A percentile compares a stretch with the other conserved stretches of the same genome.
Evolutionary conservation across 1,139 yeast species (phyloP).

Genomic region (Debaryomyces singareniensis): DNA sequence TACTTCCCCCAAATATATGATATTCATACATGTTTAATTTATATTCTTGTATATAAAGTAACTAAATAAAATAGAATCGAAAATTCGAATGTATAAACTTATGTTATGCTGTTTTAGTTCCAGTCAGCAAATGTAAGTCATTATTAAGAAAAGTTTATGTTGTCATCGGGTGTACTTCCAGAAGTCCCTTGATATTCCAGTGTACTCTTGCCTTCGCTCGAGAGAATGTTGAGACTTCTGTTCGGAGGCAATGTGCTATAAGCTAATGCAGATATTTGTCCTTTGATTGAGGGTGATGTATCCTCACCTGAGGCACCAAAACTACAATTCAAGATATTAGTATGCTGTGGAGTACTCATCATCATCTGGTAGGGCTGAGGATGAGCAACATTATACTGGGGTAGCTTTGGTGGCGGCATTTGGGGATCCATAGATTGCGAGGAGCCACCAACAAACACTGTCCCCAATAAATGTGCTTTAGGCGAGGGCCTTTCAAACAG

Average conservation of each 20-base stretch:
- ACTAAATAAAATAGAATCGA: too few species aligned
- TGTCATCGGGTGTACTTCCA: neutral
- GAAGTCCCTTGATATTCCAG: neutral
- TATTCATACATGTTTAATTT: too few species aligned
- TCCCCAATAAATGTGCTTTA: conserved; percentile 12
- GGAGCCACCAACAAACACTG: too few species aligned
- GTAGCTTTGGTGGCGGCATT: conserved; percentile 8
- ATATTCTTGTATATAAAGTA: too few species aligned
- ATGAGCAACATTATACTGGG: conserved; percentile 7
- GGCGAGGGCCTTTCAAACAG: conserved; percentile 39
- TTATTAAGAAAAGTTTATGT: neutral
- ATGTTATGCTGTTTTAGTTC: too few species aligned
- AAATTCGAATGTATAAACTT: too few species aligned
- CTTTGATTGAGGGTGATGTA: neutral
- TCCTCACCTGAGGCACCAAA: neutral
- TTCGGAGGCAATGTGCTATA: conserved; percentile 5
- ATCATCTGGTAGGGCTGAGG: conserved; percentile 17
- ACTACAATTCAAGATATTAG: conserved; percentile 11
- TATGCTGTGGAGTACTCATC: conserved; percentile 45
- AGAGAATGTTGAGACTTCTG: conserved; percentile 1
- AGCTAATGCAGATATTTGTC: conserved; percentile 9
- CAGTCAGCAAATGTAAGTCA: too few species aligned
- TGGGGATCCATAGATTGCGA: conserved; percentile 5
- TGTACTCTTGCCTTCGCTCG: neutral
- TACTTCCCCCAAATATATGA: conserved; percentile 64